Base-by-base conservation (phyloP, 2,329 filamentous ascomycete species). In the Phyllosticta paracitricarpa region DNA sequence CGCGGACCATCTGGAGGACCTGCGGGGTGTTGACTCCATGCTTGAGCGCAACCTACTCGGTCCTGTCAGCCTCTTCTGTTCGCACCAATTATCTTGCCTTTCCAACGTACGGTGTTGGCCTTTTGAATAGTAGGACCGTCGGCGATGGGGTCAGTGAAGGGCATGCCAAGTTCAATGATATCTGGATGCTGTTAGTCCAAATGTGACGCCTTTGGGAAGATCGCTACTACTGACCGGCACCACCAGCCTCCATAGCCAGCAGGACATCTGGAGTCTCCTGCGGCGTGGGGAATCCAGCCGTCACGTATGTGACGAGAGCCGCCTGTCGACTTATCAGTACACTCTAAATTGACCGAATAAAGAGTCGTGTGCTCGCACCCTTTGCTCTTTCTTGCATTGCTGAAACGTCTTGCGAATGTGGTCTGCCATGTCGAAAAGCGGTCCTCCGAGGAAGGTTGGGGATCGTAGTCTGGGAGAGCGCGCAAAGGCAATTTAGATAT, bases 51-150 rank as follows among this genome's bases (percentile, higher is more conserved):
- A 88, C 71, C 76, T 80, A 67, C 65, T 62, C 24, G 40, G 53
- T 35, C 25, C 25, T 26, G 24, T 63, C 51, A 61, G 54, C 26
- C 3, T 3, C 24, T 58, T 19, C 14, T 48, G 24, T 61, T 28
- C 14, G 10, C 1, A 14, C 4, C 1, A 25, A 24, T n/a, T 6
- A 12, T n/a, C 12, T 14, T 2, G 8, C 19, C 61, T 5, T 48
- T n/a, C 68, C 66, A 68, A 71, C 75, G 69, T 78, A 86, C 85
- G 51, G 91, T 97, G 77, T 99, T 99, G 66, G 94, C 85, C 65
- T 86, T 94, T 79, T 99, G 94, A 67, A 99, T 97, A 4, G 92
- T 97, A 40, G 94, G 94, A 28, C 94, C 94, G 76, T 99, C 94
- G 68, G 93, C 94, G 76, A 97, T 97, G 62, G 94, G 94, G 74